These are phyloP conservation scores for Leccinum rimulosum DNA, from an alignment of 768 basidiomycete genomes.

Conservation along the genomic window DNA sequence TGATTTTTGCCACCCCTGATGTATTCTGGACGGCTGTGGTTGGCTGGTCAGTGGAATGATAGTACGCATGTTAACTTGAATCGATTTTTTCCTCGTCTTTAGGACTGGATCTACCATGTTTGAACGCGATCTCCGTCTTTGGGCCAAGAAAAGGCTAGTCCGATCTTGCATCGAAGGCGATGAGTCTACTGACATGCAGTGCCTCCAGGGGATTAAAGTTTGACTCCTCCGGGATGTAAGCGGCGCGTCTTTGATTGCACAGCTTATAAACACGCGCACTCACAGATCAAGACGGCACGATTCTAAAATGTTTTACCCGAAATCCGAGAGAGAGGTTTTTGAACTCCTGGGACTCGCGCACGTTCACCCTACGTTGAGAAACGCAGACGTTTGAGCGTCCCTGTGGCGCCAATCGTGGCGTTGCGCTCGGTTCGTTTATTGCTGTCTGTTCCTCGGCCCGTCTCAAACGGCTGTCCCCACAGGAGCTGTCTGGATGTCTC, in stretches of 20 bases:
- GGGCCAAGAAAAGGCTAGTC: conserved; percentile 64
- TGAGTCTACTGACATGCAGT: conserved; percentile 1
- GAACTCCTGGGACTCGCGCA: conserved; percentile 65
- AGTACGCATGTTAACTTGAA: background rate
- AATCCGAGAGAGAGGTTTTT: conserved; percentile 72
- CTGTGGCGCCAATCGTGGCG: conserved; percentile 11
- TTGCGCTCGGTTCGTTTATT: background rate
- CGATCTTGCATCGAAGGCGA: background rate
- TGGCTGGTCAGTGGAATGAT: conserved; percentile 62
- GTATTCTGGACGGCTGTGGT: conserved; percentile 87
- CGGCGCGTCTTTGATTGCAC: background rate
- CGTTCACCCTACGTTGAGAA: conserved; percentile 68
- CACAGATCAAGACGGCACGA: conserved; percentile 55
- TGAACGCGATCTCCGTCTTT: conserved; percentile 75
- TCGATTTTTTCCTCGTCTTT: background rate
- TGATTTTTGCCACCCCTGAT: conserved; percentile 76
- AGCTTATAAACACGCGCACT: background rate
- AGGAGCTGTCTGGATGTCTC: background rate
- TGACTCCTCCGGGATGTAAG: conserved; percentile 79
- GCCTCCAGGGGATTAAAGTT: conserved; percentile 69
- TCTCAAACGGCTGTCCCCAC: background rate
- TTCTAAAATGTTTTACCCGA: conserved; percentile 56
- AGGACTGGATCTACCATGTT: conserved; percentile 93
- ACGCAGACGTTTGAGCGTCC: conserved; percentile 54
- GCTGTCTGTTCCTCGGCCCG: background rate